Conservation (phyloP, 176 grass and related monocot genomes). For the Raddia guianensis region DNA sequence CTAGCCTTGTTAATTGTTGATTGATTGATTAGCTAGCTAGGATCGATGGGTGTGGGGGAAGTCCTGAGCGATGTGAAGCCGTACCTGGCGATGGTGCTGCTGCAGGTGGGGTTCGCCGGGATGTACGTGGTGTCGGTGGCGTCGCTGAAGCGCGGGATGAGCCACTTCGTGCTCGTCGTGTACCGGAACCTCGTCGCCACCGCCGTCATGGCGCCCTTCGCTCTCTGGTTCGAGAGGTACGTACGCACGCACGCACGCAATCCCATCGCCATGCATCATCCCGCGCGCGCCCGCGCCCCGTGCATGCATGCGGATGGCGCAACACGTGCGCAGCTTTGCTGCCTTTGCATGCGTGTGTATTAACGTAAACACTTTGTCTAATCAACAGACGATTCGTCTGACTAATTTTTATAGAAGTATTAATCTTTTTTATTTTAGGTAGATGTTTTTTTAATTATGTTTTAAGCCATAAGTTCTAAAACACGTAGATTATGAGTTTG, state of each 20-base stretch:
- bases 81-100: constrained; percentile 84
- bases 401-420: no score
- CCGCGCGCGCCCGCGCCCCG: no score
- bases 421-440: no score
- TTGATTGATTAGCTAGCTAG: neutral
- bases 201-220: constrained; percentile 73
- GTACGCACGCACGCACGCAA: constrained; percentile 26
- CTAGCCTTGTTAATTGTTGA: no score
- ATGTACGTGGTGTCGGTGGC: constrained; percentile 82
- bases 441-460: no score
- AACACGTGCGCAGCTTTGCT: no score
- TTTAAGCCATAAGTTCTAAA: no score
- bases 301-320: neutral
- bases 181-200: constrained; percentile 77
- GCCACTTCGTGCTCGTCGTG: constrained; percentile 86
- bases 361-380: no score
- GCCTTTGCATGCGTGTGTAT: neutral
- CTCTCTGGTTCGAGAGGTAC: constrained; percentile 83
- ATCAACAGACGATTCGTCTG: no score
- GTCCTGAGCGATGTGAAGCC: constrained; percentile 64
- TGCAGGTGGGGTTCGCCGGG: constrained; percentile 85
- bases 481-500: no score
- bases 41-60: constrained; percentile 44
- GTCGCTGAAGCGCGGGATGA: constrained; percentile 80
- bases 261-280: neutral